These are phyloP conservation scores for Blepharisma japonicum DNA, from an alignment of 73 alveolate genomes.

Conservation along the genomic window DNA sequence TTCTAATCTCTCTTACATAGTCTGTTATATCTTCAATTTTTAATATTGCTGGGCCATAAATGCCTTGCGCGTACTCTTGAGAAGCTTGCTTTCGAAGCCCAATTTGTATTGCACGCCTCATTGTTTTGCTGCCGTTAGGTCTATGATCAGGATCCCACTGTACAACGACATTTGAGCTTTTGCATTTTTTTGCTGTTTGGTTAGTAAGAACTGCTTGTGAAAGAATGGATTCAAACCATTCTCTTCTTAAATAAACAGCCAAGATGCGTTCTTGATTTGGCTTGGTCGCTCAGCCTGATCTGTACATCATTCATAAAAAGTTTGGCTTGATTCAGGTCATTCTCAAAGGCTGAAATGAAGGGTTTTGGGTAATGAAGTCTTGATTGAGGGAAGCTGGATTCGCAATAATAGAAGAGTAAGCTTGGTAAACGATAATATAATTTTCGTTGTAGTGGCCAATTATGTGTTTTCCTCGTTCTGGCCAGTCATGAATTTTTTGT, in stretches of 20 bases:
- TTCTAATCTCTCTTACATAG: neutral
- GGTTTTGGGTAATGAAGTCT: neutral
- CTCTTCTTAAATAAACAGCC: neutral
- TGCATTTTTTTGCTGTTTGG: slow-evolving; percentile 4
- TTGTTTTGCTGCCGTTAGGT: neutral
- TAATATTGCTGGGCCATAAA: neutral
- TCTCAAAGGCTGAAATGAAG: neutral
- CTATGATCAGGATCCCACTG: slow-evolving; percentile 30
- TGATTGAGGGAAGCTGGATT: neutral
- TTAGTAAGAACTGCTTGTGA: neutral
- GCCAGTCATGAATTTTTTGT: slow-evolving; percentile 19
- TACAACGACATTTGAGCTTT: neutral
- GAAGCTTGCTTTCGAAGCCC: neutral
- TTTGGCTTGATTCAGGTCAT: slow-evolving; percentile 16
- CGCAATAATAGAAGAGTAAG: neutral
- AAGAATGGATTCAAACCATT: neutral
- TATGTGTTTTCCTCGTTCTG: slow-evolving; percentile 11
- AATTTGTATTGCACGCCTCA: slow-evolving; percentile 1
- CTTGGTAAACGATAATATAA: neutral
- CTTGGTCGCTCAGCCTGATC: neutral
- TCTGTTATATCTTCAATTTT: neutral
- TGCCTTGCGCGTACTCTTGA: neutral
- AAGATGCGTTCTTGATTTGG: neutral
- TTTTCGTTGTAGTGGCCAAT: neutral
- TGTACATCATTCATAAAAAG: slow-evolving; percentile 17